phyloP scores from a whole-genome alignment of 495 filamentous ascomycete species.

The Penicillium desertorum region DNA sequence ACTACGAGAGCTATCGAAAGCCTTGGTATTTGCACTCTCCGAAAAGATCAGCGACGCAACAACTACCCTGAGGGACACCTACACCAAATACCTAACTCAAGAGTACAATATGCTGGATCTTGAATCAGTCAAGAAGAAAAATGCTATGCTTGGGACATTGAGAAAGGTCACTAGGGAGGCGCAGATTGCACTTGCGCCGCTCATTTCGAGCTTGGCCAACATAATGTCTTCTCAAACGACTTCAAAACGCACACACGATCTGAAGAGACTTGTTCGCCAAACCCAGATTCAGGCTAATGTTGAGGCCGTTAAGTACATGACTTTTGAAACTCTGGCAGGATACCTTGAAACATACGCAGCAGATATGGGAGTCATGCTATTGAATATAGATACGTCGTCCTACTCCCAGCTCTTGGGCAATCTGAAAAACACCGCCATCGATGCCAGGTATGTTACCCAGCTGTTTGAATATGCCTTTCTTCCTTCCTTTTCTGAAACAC shows the following conservation, averaged over 20 bases:
- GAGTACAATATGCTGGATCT: not conserved
- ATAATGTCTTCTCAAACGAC: slow-evolving; percentile 30
- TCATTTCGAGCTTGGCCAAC: slow-evolving; percentile 21
- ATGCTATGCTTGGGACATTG: not conserved
- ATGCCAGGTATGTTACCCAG: not conserved
- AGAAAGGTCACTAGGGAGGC: not conserved
- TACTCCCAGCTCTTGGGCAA: not conserved
- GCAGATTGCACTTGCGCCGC: not conserved
- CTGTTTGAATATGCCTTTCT: not conserved
- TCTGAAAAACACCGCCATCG: not conserved
- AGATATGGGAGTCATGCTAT: slow-evolving; percentile 29
- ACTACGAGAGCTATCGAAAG: not conserved
- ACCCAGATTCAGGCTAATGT: slow-evolving; percentile 24
- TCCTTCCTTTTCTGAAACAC: too few species aligned
- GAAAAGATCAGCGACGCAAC: not conserved
- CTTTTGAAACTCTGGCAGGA: slow-evolving; percentile 21
- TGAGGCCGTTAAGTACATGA: slow-evolving; percentile 26
- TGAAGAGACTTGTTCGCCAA: slow-evolving; percentile 28
- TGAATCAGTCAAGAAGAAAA: not conserved
- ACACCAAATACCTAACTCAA: not conserved
- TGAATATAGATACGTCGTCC: slow-evolving; percentile 23
- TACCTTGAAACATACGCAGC: slow-evolving; percentile 25
- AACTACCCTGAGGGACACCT: not conserved
- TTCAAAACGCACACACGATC: slow-evolving; percentile 30
- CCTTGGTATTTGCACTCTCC: not conserved